A percentile compares a stretch with the other conserved stretches of the same genome.
These are phyloP conservation scores for Penicillium paneum DNA, from an alignment of 2,329 filamentous ascomycete genomes.

Conservation along the genomic window DNA sequence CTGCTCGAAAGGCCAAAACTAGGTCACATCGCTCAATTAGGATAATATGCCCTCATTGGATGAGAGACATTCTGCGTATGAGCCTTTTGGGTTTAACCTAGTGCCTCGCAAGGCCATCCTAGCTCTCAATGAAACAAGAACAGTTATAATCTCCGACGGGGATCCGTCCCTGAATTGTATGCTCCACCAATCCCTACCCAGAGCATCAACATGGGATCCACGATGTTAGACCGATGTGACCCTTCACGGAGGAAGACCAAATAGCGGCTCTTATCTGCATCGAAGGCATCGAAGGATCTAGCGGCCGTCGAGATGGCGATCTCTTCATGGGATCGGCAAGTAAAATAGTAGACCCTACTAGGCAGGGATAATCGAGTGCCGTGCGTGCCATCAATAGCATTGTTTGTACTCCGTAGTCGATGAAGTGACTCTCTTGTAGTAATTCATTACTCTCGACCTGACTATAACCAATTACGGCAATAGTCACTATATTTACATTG, in stretches of 20 bases:
- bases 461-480: not conserved
- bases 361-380: not conserved
- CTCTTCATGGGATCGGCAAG: not conserved
- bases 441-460: not conserved
- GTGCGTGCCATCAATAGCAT: not conserved
- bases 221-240: slow-evolving; percentile 15
- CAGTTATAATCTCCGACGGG: slow-evolving; percentile 8
- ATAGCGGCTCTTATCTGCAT: slow-evolving; percentile 3
- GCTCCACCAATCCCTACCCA: not conserved
- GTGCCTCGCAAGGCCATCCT: not conserved
- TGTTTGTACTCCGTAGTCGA: not conserved
- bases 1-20: not conserved
- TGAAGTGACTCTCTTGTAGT: not conserved
- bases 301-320: not conserved
- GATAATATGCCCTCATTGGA: slow-evolving; percentile 11
- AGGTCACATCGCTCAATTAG: slow-evolving; percentile 19
- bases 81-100: slow-evolving; percentile 1
- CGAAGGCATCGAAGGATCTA: slow-evolving; percentile 2
- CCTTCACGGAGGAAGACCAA: slow-evolving; percentile 4
- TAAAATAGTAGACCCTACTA: not conserved
- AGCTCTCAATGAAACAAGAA: not conserved
- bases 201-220: not conserved
- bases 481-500: not conserved
- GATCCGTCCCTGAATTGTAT: slow-evolving; percentile 3
- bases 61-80: not conserved